Evolutionary conservation across 2,329 filamentous ascomycete genomes (phyloP), one percentile per base, ranked within the genome.

Genomic region (Boeremia exigua): DNA sequence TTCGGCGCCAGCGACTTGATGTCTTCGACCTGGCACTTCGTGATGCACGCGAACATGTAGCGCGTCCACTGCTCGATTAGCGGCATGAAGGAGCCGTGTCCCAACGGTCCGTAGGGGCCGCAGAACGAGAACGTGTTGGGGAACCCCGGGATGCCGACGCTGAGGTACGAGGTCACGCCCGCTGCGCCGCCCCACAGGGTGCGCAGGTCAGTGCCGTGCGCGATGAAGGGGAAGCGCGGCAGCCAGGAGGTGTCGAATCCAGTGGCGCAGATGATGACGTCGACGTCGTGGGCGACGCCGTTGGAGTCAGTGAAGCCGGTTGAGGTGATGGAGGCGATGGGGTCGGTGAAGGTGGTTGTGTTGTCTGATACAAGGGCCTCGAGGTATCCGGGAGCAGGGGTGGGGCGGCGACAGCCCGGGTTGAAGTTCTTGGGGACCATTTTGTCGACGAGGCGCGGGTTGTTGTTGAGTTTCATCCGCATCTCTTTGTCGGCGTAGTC

Each of bases 81-180:
- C 6, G 67, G 65, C 48, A 70, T 62, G 38, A 69, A 63, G 3
- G 58, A 61, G 8, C 66, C 65, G 37, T 70, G 63, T 1, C 58
- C 66, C 0, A 68, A 46, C 2, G 62, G 61, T 0, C 66, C 66
- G 43, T 71, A 66, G 0, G 67, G 63, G 1, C 79, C 78, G 54
- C 75, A 77, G 62, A 77, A 77, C 17, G 67, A 72, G 52, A 79
- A 79, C 53, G 78, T 74, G 62, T 81, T 81, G 5, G 78, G 78
- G 58, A 78, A 79, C 0, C 59, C 65, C 2, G 77, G 76, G n/a
- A 79, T 71, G 14, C 61, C 75, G 30, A 80, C 69, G 58, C 62
- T 67, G 39, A 80, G 74, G 62, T 80, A 80, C 2, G 71, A 75
- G 23, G 68, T 75, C 1, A 78, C 73, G 36, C 75, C 72, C 0